These are phyloP conservation scores for Ophiostoma sp. DNA, from an alignment of 2,329 filamentous ascomycete species.

Conservation along the genomic window DNA sequence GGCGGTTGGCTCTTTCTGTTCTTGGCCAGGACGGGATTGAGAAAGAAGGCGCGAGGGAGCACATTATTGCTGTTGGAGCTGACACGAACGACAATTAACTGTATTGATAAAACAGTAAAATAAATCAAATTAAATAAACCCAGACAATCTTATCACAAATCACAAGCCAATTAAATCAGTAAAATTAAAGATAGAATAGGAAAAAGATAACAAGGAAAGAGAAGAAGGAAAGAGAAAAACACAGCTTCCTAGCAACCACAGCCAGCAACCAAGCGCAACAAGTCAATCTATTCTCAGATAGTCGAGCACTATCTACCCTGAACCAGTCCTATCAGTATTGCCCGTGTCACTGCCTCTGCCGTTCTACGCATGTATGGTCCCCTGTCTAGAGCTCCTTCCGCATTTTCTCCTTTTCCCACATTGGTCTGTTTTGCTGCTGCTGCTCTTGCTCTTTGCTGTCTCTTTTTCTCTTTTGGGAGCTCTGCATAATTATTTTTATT, in stretches of 20 bases:
- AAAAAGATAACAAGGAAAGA: not conserved
- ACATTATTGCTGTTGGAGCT: slow-evolving; percentile 4
- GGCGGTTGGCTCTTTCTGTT: not conserved
- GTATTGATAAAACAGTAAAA: not conserved
- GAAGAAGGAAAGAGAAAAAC: not conserved
- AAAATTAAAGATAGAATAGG: not conserved
- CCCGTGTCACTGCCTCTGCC: not conserved
- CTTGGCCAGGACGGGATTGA: not conserved
- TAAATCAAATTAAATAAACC: not conserved
- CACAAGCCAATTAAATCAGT: not conserved
- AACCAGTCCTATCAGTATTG: slow-evolving; percentile 11
- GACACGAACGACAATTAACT: not conserved
- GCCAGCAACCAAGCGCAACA: not conserved
- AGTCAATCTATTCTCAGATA: not conserved
- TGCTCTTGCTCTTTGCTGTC: not conserved
- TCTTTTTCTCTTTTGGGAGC: slow-evolving; percentile 13
- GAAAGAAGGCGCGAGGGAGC: slow-evolving; percentile 6
- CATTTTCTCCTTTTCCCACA: slow-evolving; percentile 1
- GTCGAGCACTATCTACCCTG: not conserved
- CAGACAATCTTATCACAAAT: not conserved
- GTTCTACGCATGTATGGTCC: not conserved
- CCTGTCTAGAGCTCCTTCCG: slow-evolving; percentile 1
- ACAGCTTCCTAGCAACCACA: not conserved
- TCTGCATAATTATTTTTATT: slow-evolving; percentile 1
- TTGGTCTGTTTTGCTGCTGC: not conserved